Evolutionary conservation across 768 basidiomycete species (phyloP), one percentile per base, ranked within the genome.

Genomic region (Suillus weaverae): DNA sequence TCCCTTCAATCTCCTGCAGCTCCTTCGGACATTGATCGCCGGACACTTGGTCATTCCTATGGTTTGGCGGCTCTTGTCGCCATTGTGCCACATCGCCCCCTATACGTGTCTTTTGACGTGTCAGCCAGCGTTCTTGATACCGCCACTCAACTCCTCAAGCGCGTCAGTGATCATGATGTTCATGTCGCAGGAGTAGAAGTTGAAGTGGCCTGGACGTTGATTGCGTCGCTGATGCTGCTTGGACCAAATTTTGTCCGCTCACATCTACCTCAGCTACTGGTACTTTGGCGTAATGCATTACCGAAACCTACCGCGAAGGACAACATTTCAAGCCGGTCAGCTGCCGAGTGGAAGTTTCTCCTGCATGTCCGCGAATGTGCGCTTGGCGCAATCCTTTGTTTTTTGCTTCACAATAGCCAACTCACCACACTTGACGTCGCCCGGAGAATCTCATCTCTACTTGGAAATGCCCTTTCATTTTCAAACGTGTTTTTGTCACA

Each of bases 291-390:
- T 38, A 99, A 99, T 70, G 95, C 97, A 1, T 82, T 99, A 0
- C 95, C 97, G 2, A 99, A 99, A 76, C 90, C 94, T 0, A 95
- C 94, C 0, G 90, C 84, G 70, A 97, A 97, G 75, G 97, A 99
- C 70, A 78, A 78, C 16, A 84, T 81, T 18, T 82, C 83, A 5
- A 87, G 87, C 20, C 81, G 95, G 36, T 86, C 88, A 33, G 80
- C 85, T 26, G 80, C 85, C 0, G 97, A 99, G 70, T 98, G 95
- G 95, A 83, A 85, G 43, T 99, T 98, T 78, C 81, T 99, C 3
- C 81, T 99, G 9, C 89, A 93, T 65, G 92, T 99, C 22, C 84
- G 97, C 30, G 96, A 97, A 77, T 89, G 89, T 68, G 94, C 97
- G 0, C 81, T 99, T 20, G 88, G 93, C 2, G 94, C 97, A 11